A percentile compares a stretch with the other conserved stretches of the same genome.
These are phyloP conservation scores for Colletotrichum theobromicola DNA, from an alignment of 2,329 filamentous ascomycete genomes.

Conservation along the genomic window DNA sequence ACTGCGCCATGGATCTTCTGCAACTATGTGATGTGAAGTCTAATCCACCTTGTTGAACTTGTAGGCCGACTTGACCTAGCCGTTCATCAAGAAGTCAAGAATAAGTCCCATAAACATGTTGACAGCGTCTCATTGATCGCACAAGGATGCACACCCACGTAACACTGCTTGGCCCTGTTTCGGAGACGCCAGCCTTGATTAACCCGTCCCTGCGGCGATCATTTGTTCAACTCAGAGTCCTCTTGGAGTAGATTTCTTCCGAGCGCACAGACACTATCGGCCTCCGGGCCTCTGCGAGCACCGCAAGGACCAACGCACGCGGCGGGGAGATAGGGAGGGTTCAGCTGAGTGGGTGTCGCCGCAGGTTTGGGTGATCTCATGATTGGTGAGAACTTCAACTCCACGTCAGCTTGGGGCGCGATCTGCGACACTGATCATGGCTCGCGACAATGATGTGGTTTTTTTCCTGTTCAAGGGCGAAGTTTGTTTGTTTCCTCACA, in stretches of 20 bases:
- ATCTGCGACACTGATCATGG: not conserved
- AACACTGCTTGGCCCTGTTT: not conserved
- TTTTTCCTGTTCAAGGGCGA: not conserved
- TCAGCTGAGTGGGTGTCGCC: not conserved
- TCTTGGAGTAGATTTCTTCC: not conserved
- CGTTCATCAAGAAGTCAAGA: not conserved
- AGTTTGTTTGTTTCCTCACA: not conserved
- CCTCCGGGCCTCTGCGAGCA: not conserved
- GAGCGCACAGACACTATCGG: not conserved
- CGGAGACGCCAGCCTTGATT: not conserved
- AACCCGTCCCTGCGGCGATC: not conserved
- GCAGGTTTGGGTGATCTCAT: not conserved
- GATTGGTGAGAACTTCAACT: not conserved
- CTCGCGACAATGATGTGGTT: not conserved
- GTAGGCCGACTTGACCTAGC: not conserved
- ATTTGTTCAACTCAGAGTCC: not conserved
- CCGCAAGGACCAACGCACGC: no score
- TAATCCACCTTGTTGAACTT: not conserved
- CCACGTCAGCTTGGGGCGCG: not conserved
- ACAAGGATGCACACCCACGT: not conserved
- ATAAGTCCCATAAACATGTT: not conserved
- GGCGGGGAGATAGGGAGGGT: not conserved
- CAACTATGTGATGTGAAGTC: not conserved
- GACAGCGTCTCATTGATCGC: not conserved
- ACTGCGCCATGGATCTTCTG: rapidly evolving